Evolutionary conservation across 2,329 filamentous ascomycete species (phyloP).

Genomic region (Epichloe gansuensis): DNA sequence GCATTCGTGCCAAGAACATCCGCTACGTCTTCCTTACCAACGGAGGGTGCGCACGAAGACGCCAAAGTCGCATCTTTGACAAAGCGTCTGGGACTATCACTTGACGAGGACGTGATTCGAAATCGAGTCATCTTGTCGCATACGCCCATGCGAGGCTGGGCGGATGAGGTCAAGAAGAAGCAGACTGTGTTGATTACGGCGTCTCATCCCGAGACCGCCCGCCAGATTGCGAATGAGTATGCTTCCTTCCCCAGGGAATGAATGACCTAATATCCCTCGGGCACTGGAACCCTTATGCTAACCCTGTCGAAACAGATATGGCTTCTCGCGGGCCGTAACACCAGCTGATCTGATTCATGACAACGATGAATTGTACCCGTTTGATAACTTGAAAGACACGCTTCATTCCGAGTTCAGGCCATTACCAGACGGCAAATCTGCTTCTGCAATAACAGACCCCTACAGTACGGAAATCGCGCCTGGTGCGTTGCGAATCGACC

Average conservation of each 20-base stretch:
- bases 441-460: conserved; percentile 18
- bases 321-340: conserved; percentile 72
- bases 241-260: background rate
- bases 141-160: conserved; percentile 64
- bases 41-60: conserved; percentile 71
- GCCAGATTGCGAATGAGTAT: conserved; percentile 58
- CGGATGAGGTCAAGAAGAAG: conserved; percentile 24
- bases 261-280: too few species aligned
- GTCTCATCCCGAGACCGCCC: conserved; percentile 53
- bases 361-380: conserved; percentile 71
- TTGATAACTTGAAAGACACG: conserved; percentile 36
- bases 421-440: conserved; percentile 22
- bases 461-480: conserved; percentile 23
- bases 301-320: conserved; percentile 33
- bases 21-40: conserved; percentile 95
- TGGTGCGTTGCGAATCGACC: conserved; percentile 62
- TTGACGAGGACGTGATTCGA: conserved; percentile 22
- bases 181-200: conserved; percentile 62
- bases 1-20: conserved; percentile 61
- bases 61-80: conserved; percentile 23
- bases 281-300: background rate
- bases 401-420: conserved; percentile 17
- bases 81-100: conserved; percentile 19
- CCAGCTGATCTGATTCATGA: conserved; percentile 71
- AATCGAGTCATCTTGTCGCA: conserved; percentile 60